Evolutionary conservation across 176 grass and related monocot genomes (phyloP).

Genomic region (Typha latifolia): DNA sequence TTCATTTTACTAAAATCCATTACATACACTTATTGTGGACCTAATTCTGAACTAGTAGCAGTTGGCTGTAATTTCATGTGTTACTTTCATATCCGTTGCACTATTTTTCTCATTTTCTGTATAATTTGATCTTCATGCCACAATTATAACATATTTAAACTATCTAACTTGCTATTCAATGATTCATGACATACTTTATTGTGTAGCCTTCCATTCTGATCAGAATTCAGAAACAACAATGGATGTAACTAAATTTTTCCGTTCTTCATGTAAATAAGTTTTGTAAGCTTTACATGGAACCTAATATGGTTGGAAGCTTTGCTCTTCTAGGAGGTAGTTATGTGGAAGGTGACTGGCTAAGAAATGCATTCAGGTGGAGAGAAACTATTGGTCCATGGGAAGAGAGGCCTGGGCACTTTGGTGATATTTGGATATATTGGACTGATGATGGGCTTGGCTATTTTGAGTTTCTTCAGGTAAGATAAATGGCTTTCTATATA

Average conservation of each 20-base stretch:
- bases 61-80: too few relatives aligned
- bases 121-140: too few relatives aligned
- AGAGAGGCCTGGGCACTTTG: conserved; percentile 89
- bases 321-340: conserved; percentile 62
- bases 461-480: conserved; percentile 90
- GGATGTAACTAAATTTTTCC: not conserved
- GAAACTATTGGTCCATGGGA: conserved; percentile 75
- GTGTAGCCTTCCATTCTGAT: not conserved
- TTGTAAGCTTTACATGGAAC: not conserved
- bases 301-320: not conserved
- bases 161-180: too few relatives aligned
- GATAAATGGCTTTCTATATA: conserved; percentile 3
- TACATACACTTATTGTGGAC: too few relatives aligned
- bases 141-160: too few relatives aligned
- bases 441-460: conserved; percentile 95
- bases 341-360: conserved; percentile 67
- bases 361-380: conserved; percentile 85
- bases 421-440: conserved; percentile 92
- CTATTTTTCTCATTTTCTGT: too few relatives aligned
- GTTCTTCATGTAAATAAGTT: not conserved
- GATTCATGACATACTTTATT: too few relatives aligned
- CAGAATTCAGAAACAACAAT: not conserved
- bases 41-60: too few relatives aligned
- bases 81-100: too few relatives aligned
- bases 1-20: too few relatives aligned